Evolutionary conservation across 2,329 filamentous ascomycete species (phyloP), one percentile per base, ranked within the genome.

Genomic region (Colletotrichum tamarilloi): DNA sequence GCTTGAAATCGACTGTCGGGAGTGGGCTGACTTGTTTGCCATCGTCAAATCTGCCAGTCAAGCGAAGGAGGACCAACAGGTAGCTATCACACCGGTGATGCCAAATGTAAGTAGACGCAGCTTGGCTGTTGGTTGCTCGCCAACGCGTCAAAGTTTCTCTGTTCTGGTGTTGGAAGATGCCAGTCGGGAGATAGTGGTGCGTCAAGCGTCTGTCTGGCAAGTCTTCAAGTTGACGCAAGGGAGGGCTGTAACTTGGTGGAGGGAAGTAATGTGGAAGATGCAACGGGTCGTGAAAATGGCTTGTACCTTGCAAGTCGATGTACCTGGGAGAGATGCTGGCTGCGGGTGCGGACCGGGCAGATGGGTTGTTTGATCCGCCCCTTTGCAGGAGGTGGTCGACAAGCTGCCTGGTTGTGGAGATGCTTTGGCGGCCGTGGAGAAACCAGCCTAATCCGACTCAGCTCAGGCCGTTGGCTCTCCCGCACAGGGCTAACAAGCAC

Each of bases 21-120:
- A 65, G 73, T 74, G 75, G 67, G 73, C 70, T 67, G 70, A 67
- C 70, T 75, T 71, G 74, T 75, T 76, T 74, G 73, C 73, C 73
- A 75, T 75, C 66, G 69, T 75, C 74, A 75, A 65, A 65, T 63
- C 35, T 67, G 32, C 66, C 74, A 73, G 67, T 69, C 62, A 69
- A 60, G 55, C 57, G 60, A 74, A 63, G 42, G 65, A 70, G 67
- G 69, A 56, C 52, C 55, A 73, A 55, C 62, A 26, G 58, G 65
- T 56, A 68, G 55, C 53, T 72, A 75, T 71, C 68, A 73, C 74
- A 73, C 74, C 73, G 74, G 60, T 63, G 73, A 74, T 72, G 66
- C 46, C 74, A 69, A 75, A 75, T 73, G 62, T 59, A 46, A 70
- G 63, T 67, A 65, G 60, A 69, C 65, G 56, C 66, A 63, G 38